phyloP scores from a whole-genome alignment of 108 stramenopile species.

The Skeletonema tropicum region DNA sequence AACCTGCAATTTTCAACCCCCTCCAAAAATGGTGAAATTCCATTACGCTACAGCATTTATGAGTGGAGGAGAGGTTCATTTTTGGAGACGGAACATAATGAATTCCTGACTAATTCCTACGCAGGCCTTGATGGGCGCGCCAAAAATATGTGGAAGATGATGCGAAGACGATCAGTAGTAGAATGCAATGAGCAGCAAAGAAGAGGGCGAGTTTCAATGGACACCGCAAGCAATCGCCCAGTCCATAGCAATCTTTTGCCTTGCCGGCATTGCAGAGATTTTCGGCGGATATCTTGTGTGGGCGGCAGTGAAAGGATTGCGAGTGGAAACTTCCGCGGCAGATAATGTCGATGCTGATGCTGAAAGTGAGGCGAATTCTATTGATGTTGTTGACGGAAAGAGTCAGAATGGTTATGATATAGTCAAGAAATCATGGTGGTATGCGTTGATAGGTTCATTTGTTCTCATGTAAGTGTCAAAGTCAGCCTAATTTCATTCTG shows the following conservation, averaged over 20 bases:
- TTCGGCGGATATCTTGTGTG: conserved; percentile 83
- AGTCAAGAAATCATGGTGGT: conserved; percentile 72
- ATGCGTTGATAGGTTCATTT: conserved; percentile 65
- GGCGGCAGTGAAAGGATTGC: conserved; percentile 48
- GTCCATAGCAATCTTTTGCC: conserved; percentile 61
- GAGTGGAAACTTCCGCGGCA: neutral
- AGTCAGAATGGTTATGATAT: neutral
- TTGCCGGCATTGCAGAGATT: conserved; percentile 77
- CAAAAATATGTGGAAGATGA: too few species aligned
- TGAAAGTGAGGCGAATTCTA: too few species aligned
- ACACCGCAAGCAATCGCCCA: conserved; percentile 55
- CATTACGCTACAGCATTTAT: too few species aligned
- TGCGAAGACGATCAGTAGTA: too few species aligned
- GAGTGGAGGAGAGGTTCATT: neutral
- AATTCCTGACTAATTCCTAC: too few species aligned
- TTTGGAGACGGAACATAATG: too few species aligned
- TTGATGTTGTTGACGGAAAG: neutral
- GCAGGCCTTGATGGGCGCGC: too few species aligned
- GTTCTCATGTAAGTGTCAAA: conserved; percentile 26
- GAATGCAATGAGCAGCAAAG: conserved; percentile 6
- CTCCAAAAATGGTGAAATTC: too few species aligned
- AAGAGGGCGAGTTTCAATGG: conserved; percentile 58
- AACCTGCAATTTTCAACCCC: too few species aligned
- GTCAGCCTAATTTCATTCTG: too few species aligned
- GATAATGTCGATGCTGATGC: too few species aligned